These are phyloP conservation scores for Citrus sp. DNA, from an alignment of 345 rosid genomes.

Conservation along the genomic window DNA sequence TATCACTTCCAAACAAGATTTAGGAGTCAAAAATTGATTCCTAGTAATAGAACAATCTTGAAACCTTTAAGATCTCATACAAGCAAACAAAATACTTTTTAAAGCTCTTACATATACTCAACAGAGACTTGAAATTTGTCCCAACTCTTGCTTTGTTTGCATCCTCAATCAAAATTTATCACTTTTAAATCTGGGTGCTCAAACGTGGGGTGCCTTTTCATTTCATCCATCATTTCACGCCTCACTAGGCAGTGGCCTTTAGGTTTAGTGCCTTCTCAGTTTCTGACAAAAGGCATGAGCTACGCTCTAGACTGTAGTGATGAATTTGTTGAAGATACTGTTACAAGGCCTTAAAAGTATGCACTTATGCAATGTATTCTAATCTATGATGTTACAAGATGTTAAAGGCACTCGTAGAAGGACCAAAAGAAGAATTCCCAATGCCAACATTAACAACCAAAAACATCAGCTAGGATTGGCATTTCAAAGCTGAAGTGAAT, in stretches of 20 bases:
- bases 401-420: neutral
- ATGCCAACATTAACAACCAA: neutral
- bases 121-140: neutral
- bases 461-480: neutral
- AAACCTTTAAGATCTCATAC: neutral
- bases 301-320: too few species aligned
- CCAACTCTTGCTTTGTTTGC: neutral
- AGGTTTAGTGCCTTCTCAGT: neutral
- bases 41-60: neutral
- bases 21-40: neutral
- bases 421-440: neutral
- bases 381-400: neutral
- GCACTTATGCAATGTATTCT: too few species aligned
- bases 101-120: neutral
- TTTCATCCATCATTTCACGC: neutral
- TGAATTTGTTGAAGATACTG: too few species aligned
- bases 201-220: neutral
- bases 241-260: neutral
- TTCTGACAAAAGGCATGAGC: too few species aligned
- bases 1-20: neutral
- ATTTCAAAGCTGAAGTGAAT: neutral
- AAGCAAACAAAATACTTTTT: slow-evolving; percentile 3
- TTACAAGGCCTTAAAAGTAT: too few species aligned
- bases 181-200: neutral
- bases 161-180: neutral